Base-by-base conservation (phyloP, 768 basidiomycete genomes). In the Auriscalpium vulgare region DNA sequence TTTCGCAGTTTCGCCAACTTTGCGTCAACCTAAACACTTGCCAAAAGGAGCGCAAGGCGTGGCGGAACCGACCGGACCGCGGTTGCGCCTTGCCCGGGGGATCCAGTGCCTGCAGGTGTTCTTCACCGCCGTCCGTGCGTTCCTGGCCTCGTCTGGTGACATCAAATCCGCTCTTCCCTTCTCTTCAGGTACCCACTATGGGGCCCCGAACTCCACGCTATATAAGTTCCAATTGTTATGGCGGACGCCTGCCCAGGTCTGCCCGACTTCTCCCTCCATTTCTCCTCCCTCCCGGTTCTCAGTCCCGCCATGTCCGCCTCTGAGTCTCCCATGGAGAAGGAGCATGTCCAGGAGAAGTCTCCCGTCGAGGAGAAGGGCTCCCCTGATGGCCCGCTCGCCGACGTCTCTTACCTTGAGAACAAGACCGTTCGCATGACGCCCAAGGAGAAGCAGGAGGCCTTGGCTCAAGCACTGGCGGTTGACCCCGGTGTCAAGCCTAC, bases 401-500 rank as follows among this genome's bases (percentile, higher is more conserved):
- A 50, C 21, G 36, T 50, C 35, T 14, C 19, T 29, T 50, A 34
- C 17, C 21, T 48, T 34, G 47, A 51, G 50, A n/a, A 44, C n/a
- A 38, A 66, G 69, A 59, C 61, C 59, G 43, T 53, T 51, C 37
- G 50, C 48, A 66, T 61, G 65, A 72, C 73, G 10, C 75, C 75
- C 0, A 59, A 68, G 58, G 77, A 78, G 59, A 70, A 71, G 57
- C 73, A 75, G 58, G 60, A 62, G 9, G 75, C 71, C 19, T 66
- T 79, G 37, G 65, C 70, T 29, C 72, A 68, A 29, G 77, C 76
- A 17, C 59, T 75, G 38, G 67, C 68, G 53, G 59, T 75, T 10
- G 77, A 79, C 63, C 74, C 76, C 40, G 77, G 77, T 14, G 71
- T 76, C 9, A 59, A 59, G 36, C 57, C 67, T 52, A 73, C 69